A percentile compares a stretch with the other conserved stretches of the same genome.
Conservation (phyloP, 768 basidiomycete species). For the Mycena metata region DNA sequence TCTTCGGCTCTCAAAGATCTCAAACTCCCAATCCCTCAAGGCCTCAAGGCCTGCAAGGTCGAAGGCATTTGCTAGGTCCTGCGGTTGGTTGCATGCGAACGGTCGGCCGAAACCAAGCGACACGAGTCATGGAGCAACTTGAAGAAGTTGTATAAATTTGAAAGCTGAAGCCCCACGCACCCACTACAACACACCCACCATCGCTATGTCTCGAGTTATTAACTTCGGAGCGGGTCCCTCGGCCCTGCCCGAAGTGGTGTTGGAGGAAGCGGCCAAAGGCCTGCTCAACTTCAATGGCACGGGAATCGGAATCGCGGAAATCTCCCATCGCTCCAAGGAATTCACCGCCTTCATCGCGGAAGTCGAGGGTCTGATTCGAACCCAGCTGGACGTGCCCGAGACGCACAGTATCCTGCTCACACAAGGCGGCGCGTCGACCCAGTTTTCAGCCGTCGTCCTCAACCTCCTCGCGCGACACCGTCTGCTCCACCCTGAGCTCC, state of each 20-base stretch:
- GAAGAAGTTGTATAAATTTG: too few relatives aligned
- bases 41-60: too few relatives aligned
- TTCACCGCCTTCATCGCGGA: conserved; percentile 79
- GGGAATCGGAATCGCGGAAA: conserved; percentile 96
- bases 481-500: conserved; percentile 75
- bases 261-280: conserved; percentile 84
- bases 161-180: too few relatives aligned
- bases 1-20: too few relatives aligned
- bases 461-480: conserved; percentile 92
- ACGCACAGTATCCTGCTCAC: conserved; percentile 92
- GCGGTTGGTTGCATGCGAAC: too few relatives aligned
- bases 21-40: too few relatives aligned
- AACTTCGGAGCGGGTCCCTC: conserved; percentile 98
- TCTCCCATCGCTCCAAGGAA: conserved; percentile 95
- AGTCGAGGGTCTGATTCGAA: conserved; percentile 76
- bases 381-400: conserved; percentile 83
- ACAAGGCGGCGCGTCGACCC: conserved; percentile 93
- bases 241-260: conserved; percentile 87
- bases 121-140: too few relatives aligned
- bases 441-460: conserved; percentile 93
- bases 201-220: conserved; percentile 61
- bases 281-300: conserved; percentile 92
- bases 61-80: too few relatives aligned
- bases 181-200: too few relatives aligned
- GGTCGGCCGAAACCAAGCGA: too few relatives aligned